phyloP scores from a whole-genome alignment of 495 filamentous ascomycete genomes.

The Parathielavia appendiculata region DNA sequence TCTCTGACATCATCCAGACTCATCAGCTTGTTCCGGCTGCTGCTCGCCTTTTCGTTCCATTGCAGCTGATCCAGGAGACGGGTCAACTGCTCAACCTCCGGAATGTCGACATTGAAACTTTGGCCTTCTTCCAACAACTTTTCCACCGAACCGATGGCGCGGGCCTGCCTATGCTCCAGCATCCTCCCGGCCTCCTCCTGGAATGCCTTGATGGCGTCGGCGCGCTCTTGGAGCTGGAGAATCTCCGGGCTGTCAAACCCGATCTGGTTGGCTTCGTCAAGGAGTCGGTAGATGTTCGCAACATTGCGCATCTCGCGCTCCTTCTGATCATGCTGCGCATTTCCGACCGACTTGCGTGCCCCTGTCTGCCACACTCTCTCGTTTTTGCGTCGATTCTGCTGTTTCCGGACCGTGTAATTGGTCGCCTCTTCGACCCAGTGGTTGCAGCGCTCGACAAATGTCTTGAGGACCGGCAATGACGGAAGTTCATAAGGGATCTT shows the following conservation, averaged over 20 bases:
- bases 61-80: conserved; percentile 75
- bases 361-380: conserved; percentile 82
- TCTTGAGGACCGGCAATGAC: conserved; percentile 73
- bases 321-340: conserved; percentile 64
- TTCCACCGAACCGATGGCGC: conserved; percentile 67
- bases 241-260: conserved; percentile 96
- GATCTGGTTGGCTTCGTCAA: conserved; percentile 78
- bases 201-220: conserved; percentile 80
- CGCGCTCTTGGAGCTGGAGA: conserved; percentile 76
- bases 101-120: conserved; percentile 89
- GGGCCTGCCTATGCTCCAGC: conserved; percentile 54
- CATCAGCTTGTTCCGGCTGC: conserved; percentile 55
- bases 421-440: conserved; percentile 98
- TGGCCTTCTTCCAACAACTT: conserved; percentile 84
- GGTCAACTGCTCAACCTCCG: conserved; percentile 82
- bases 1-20: conserved; percentile 72
- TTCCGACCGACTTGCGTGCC: conserved; percentile 60
- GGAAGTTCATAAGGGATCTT: conserved; percentile 91
- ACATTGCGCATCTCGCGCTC: conserved; percentile 88
- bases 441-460: conserved; percentile 91
- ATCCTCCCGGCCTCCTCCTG: conserved; percentile 68
- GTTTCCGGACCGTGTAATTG: conserved; percentile 95
- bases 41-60: conserved; percentile 76
- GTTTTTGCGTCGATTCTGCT: conserved; percentile 96
- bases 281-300: conserved; percentile 79